Evolutionary conservation across 352 stramenopile genomes (phyloP), one percentile per base, ranked within the genome.

Genomic region (Pythium guiyangense): DNA sequence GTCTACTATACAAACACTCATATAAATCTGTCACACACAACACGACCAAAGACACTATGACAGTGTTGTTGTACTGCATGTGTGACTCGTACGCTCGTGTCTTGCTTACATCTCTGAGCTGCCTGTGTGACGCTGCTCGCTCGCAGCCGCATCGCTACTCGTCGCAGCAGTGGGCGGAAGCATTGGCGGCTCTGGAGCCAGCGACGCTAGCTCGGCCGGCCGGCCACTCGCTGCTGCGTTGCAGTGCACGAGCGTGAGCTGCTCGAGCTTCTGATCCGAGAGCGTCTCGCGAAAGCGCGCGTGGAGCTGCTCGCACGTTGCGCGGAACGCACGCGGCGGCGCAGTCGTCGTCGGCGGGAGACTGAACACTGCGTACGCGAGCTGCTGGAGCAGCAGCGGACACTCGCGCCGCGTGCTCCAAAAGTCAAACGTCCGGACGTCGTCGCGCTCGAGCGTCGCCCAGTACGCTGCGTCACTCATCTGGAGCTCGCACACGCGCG

Each of bases 201-300:
- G 40, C 25, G 49, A 20, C 17, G 35, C 27, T 18, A 50, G 27
- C 20, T 54, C 61, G 9, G 52, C 37, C n/a, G 67, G 57, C 10
- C 47, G 6, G 5, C 15, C 49, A 44, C 54, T 67, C 58, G 72
- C 77, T 12, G 70, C 77, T 12, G 70, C 59, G 55, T 86, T 90
- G 66, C 77, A 85, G 45, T 81, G 75, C 27, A 90, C 57, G 49
- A 85, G 73, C n/a, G 62, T 79, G 31, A 90, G 69, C 47, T 86
- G 79, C 51, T 77, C 57, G 4, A 90, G 59, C 62, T 85, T 77
- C 17, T 77, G 67, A 4, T 54, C 10, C 14, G 67, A 48, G 17
- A 90, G 54, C 35, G 69, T 71, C 22, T 39, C 37, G 54, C 71
- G 60, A 53, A 86, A 86, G 9, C 70, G 68, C 12, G 70, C 69